Percentiles rank a stretch among this genome's conserved stretches.
Evolutionary conservation across 192 early-diverging fungal genomes (phyloP).

Genomic region (Gaertneriomyces semiglobifer): DNA sequence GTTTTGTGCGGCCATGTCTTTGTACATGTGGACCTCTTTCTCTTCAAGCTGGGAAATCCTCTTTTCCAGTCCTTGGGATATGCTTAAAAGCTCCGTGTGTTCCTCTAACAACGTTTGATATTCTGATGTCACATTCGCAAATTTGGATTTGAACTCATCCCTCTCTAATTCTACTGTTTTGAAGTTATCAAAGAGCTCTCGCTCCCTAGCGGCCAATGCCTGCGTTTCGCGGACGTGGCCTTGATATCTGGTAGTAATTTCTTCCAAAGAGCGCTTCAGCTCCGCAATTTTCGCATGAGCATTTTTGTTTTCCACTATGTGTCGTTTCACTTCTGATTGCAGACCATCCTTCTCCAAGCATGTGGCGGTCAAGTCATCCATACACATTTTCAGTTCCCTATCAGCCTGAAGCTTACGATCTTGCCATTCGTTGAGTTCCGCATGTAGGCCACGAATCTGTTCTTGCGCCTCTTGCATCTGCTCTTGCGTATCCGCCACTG

Average conservation of each 20-base stretch:
- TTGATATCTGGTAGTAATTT: constrained; percentile 42
- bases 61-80: constrained; percentile 15
- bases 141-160: constrained; percentile 29
- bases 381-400: constrained; percentile 17
- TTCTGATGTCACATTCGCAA: constrained; percentile 9
- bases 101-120: constrained; percentile 15
- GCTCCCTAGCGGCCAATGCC: constrained; percentile 30
- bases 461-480: constrained; percentile 6
- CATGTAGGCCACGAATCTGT: neutral
- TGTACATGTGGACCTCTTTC: neutral
- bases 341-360: constrained; percentile 26
- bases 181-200: constrained; percentile 34
- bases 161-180: constrained; percentile 32
- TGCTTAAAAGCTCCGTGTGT: constrained; percentile 18
- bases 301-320: neutral
- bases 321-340: constrained; percentile 8
- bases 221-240: constrained; percentile 36
- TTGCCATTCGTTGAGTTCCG: constrained; percentile 3
- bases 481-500: neutral
- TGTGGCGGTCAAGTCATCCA: constrained; percentile 16
- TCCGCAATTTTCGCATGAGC: constrained; percentile 19
- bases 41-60: constrained; percentile 23
- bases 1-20: neutral
- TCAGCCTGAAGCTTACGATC: constrained; percentile 21
- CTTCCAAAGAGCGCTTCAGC: constrained; percentile 29